Conservation (phyloP, 1,284 basidiomycete species). For the Leccinum griseonigrum region DNA sequence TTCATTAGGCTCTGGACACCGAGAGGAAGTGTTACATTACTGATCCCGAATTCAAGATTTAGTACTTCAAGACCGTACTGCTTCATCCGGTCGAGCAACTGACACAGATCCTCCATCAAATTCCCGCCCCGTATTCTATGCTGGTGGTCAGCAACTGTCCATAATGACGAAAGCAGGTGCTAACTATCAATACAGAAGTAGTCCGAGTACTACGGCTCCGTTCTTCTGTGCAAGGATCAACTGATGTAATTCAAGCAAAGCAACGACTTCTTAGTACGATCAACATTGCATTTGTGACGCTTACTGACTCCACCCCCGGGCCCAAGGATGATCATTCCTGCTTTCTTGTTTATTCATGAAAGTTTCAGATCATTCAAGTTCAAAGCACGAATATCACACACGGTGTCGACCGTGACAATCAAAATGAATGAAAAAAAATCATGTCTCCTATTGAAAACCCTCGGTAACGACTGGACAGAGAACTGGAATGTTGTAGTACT, state of each 20-base stretch:
- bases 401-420: conserved; percentile 76
- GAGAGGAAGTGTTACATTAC: conserved; percentile 61
- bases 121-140: conserved; percentile 95
- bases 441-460: conserved; percentile 94
- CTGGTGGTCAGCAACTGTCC: conserved; percentile 6
- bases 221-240: conserved; percentile 66
- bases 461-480: conserved; percentile 99
- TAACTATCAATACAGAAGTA: conserved; percentile 92
- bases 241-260: not conserved
- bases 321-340: conserved; percentile 95
- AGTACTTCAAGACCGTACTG: conserved; percentile 89
- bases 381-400: conserved; percentile 87
- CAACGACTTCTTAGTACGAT: conserved; percentile 59
- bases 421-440: conserved; percentile 99
- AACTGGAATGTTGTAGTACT: conserved; percentile 82
- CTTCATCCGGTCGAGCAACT: conserved; percentile 97
- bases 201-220: conserved; percentile 69
- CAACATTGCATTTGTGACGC: conserved; percentile 99
- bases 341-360: conserved; percentile 82
- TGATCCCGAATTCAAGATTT: conserved; percentile 88
- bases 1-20: conserved; percentile 45
- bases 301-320: conserved; percentile 93
- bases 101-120: conserved; percentile 95
- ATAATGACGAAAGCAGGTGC: conserved; percentile 21
- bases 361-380: conserved; percentile 68